A percentile compares a stretch with the other conserved stretches of the same genome.
Conservation (phyloP, 2,329 filamentous ascomycete species). For the Cladosporium sphaerospermum region DNA sequence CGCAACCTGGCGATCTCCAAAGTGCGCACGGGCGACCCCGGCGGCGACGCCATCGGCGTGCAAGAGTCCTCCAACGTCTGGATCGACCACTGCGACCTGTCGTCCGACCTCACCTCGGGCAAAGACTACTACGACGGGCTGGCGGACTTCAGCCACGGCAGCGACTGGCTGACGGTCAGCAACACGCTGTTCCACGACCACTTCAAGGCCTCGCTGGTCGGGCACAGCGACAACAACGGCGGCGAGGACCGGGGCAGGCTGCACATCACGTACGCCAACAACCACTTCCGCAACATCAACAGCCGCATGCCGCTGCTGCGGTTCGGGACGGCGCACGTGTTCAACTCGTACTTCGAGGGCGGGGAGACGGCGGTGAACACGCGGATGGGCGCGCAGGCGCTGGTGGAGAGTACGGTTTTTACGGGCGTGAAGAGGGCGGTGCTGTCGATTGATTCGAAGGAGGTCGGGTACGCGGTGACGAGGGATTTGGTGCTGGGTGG, state of each 20-base stretch:
- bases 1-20: conserved; percentile 51
- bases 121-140: conserved; percentile 68
- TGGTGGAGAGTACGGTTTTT: conserved; percentile 40
- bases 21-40: conserved; percentile 38
- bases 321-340: conserved; percentile 60
- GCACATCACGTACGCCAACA: conserved; percentile 60
- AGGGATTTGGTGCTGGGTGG: conserved; percentile 36
- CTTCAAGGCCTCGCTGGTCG: conserved; percentile 56
- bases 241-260: conserved; percentile 56
- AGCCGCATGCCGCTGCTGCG: conserved; percentile 57
- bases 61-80: conserved; percentile 49
- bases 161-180: conserved; percentile 54
- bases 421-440: conserved; percentile 29
- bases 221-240: conserved; percentile 54
- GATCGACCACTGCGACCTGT: conserved; percentile 63
- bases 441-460: conserved; percentile 28
- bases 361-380: conserved; percentile 36
- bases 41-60: conserved; percentile 48
- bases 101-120: conserved; percentile 51
- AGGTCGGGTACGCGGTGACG: conserved; percentile 32
- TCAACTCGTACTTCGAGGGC: conserved; percentile 47
- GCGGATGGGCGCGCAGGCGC: conserved; percentile 36
- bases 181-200: conserved; percentile 49
- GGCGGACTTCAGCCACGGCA: conserved; percentile 57
- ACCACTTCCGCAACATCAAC: conserved; percentile 60